Evolutionary conservation across 225 moss, liverwort and hornwort genomes (phyloP).

Genomic region (Bryum argenteum): DNA sequence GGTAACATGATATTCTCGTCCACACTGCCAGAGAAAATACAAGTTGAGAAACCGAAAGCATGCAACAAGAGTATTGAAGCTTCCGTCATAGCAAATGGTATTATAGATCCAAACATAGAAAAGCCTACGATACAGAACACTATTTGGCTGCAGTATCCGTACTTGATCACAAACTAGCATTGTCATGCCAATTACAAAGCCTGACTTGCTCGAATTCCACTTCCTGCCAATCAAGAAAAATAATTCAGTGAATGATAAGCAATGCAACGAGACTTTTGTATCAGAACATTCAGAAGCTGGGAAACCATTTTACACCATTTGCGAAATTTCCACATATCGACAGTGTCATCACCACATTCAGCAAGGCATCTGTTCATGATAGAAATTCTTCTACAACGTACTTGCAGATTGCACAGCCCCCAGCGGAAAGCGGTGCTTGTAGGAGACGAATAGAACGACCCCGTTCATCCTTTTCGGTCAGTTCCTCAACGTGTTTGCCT

Average conservation of each 20-base stretch:
- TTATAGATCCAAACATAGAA: not conserved
- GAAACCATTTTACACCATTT: not conserved
- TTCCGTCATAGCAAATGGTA: not conserved
- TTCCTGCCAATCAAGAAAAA: conserved; percentile 52
- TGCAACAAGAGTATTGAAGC: not conserved
- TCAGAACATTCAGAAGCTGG: not conserved
- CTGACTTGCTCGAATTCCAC: conserved; percentile 80
- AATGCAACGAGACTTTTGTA: conserved; percentile 1
- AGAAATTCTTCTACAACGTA: conserved; percentile 23
- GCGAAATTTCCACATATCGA: not conserved
- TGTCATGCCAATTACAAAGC: conserved; percentile 83
- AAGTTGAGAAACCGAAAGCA: conserved; percentile 24
- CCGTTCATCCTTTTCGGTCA: conserved; percentile 58
- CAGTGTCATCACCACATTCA: not conserved
- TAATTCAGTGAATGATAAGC: not conserved
- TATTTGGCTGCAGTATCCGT: conserved; percentile 36
- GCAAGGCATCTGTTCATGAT: not conserved
- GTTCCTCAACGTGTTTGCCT: conserved; percentile 57
- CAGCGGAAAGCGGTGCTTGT: conserved; percentile 70
- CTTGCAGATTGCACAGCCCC: conserved; percentile 97
- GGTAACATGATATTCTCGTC: conserved; percentile 88
- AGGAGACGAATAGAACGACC: conserved; percentile 67
- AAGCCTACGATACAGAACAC: not conserved
- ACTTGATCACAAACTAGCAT: conserved; percentile 99
- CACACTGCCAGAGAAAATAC: conserved; percentile 66